Percentiles rank a stretch among this genome's conserved stretches.
These are phyloP conservation scores for Fonsecaea monophora DNA, from an alignment of 2,329 filamentous ascomycete genomes.

Conservation along the genomic window DNA sequence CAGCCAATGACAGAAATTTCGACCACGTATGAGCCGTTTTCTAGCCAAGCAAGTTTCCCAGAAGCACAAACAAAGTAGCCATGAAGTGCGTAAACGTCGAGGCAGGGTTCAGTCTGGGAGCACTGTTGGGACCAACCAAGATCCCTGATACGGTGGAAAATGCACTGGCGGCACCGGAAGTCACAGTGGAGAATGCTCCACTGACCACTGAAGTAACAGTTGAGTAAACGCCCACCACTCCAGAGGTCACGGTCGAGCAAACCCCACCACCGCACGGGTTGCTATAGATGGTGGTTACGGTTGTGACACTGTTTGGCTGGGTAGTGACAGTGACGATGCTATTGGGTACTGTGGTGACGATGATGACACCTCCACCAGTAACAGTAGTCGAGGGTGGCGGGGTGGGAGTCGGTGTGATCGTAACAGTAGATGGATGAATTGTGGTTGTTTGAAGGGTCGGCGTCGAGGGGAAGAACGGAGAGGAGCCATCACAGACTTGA, in stretches of 20 bases:
- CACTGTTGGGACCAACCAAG: conserved; percentile 20
- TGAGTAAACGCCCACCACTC: conserved; percentile 26
- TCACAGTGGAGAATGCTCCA: conserved; percentile 27
- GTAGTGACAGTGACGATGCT: conserved; percentile 21
- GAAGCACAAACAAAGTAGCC: conserved; percentile 8
- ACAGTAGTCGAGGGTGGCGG: neutral
- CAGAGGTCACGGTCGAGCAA: conserved; percentile 23
- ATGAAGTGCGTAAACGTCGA: conserved; percentile 9
- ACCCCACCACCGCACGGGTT: conserved; percentile 1
- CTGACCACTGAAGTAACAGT: conserved; percentile 27
- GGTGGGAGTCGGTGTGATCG: conserved; percentile 7
- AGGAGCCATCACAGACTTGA: conserved; percentile 36
- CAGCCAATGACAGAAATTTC: neutral
- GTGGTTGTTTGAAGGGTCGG: conserved; percentile 16
- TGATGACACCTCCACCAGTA: neutral
- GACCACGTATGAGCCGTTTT: neutral
- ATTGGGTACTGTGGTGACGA: neutral
- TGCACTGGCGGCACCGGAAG: conserved; percentile 24
- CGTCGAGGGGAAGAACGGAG: conserved; percentile 26
- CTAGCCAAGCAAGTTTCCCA: conserved; percentile 20
- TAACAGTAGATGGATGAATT: conserved; percentile 15
- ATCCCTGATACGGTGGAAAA: conserved; percentile 31
- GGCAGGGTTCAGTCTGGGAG: conserved; percentile 4
- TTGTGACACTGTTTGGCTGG: conserved; percentile 5
- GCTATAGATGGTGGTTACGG: conserved; percentile 10